Conservation (phyloP, 2,329 filamentous ascomycete species). For the Monilinia fructicola region DNA sequence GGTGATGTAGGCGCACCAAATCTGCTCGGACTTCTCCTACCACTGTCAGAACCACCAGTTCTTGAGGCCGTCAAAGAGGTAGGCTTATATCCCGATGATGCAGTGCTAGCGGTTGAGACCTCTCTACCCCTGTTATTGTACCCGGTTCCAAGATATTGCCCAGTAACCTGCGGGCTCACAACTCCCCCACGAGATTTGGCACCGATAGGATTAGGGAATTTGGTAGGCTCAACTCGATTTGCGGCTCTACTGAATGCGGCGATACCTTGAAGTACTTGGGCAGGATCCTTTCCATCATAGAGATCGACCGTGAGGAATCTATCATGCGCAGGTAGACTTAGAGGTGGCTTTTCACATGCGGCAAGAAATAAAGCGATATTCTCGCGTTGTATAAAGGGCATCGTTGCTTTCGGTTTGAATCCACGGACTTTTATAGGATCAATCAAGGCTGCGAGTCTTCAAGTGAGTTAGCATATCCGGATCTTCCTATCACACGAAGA, state of each 20-base stretch:
- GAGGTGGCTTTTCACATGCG: conserved; percentile 79
- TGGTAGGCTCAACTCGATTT: conserved; percentile 67
- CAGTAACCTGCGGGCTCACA: conserved; percentile 67
- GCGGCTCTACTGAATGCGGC: conserved; percentile 88
- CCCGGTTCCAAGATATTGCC: conserved; percentile 44
- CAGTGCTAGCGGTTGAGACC: conserved; percentile 58
- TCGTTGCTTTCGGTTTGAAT: conserved; percentile 79
- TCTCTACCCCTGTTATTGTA: conserved; percentile 48
- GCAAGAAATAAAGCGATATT: conserved; percentile 96
- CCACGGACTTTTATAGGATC: conserved; percentile 75
- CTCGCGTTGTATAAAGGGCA: conserved; percentile 99
- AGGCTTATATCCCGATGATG: conserved; percentile 50
- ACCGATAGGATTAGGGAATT: conserved; percentile 76
- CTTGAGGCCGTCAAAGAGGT: conserved; percentile 40
- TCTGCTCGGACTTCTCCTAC: conserved; percentile 63
- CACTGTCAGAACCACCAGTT: conserved; percentile 47
- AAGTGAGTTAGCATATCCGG: conserved; percentile 26
- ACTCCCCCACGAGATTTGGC: conserved; percentile 59
- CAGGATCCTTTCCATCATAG: conserved; percentile 92
- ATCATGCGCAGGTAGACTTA: conserved; percentile 90
- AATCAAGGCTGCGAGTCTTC: conserved; percentile 74
- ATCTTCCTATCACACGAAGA: conserved; percentile 2
- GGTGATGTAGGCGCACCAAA: conserved; percentile 54
- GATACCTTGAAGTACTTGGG: conserved; percentile 91
- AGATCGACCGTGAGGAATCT: conserved; percentile 96